A percentile compares a stretch with the other conserved stretches of the same genome.
Evolutionary conservation across 331 rosid genomes (phyloP).

Genomic region (Cucumis variabilis): DNA sequence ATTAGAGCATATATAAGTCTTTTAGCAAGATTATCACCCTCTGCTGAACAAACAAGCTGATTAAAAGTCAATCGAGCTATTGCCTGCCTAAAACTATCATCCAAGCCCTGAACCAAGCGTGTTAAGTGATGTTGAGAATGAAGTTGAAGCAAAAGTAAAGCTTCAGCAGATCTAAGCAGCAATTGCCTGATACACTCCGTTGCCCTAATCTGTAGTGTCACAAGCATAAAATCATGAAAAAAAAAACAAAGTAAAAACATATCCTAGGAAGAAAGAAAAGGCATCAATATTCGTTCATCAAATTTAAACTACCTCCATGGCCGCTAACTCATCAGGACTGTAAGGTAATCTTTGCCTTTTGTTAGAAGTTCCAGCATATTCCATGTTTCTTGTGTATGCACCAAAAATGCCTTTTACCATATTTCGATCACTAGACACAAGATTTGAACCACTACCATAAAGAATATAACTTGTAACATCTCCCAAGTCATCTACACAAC

Average conservation of each 20-base stretch:
- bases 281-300: constrained; percentile 26
- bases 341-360: constrained; percentile 93
- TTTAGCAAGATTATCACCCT: constrained; percentile 89
- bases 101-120: constrained; percentile 89
- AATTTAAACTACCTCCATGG: constrained; percentile 85
- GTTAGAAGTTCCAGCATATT: constrained; percentile 69
- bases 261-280: not conserved
- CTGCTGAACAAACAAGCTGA: constrained; percentile 94
- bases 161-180: constrained; percentile 92
- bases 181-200: constrained; percentile 98
- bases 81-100: constrained; percentile 60
- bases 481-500: constrained; percentile 95
- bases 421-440: constrained; percentile 79
- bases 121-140: constrained; percentile 95
- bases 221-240: constrained; percentile 44
- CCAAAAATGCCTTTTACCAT: constrained; percentile 90
- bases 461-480: constrained; percentile 88
- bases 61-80: constrained; percentile 86
- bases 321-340: constrained; percentile 97
- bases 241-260: not conserved
- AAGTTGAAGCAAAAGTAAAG: constrained; percentile 93
- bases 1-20: constrained; percentile 86
- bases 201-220: constrained; percentile 81
- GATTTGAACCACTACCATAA: constrained; percentile 75
- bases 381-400: constrained; percentile 72